Evolutionary conservation across 176 grass and related monocot species (phyloP), one percentile per base, ranked within the genome.

Genomic region (Musa troglodytarum): DNA sequence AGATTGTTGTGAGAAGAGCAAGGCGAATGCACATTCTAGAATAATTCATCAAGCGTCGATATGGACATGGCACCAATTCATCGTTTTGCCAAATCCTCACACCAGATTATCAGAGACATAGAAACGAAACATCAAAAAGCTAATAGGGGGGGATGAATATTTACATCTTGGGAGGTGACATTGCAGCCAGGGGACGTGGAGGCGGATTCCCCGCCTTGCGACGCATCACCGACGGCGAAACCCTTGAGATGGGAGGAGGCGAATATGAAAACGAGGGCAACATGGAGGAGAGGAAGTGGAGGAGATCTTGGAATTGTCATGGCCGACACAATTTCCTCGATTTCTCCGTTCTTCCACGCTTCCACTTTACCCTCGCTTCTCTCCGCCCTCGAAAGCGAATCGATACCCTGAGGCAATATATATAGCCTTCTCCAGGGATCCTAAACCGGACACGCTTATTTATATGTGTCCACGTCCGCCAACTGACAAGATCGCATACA

Each of bases 121-220:
- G 29, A 16, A 13, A 69, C 50, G 71, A 25, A 9, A 9, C 24
- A 19, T 13, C 4, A 73, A 15, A n/a, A 59, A 59, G 16, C 57
- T n/a, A 8, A 8, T 59, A 1, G 57, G 5, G 11, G 14, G 5
- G 20, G 14, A 23, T 2, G 14, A 78, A 64, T 74, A 79, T 58
- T 17, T 66, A 92, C 90, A 82, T 86, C 83, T 54, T 88, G 82
- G 54, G 87, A 88, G 22, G 82, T 53, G 59, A 87, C 91, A 24
- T 74, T 79, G 85, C 92, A 96, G 68, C 82, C 86, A 69, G 86
- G 86, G 67, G 88, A 87, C 73, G 77, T 89, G 81, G 88, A 81
- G 70, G 83, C 79, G 15, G n/a, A 29, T 26, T 83, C 84, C 13
- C 88, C 83, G 56, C 80, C 79, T 76, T 82, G 77, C n/a, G 81